These are phyloP conservation scores for Neurospora tetraspora DNA, from an alignment of 495 filamentous ascomycete genomes.

Conservation along the genomic window DNA sequence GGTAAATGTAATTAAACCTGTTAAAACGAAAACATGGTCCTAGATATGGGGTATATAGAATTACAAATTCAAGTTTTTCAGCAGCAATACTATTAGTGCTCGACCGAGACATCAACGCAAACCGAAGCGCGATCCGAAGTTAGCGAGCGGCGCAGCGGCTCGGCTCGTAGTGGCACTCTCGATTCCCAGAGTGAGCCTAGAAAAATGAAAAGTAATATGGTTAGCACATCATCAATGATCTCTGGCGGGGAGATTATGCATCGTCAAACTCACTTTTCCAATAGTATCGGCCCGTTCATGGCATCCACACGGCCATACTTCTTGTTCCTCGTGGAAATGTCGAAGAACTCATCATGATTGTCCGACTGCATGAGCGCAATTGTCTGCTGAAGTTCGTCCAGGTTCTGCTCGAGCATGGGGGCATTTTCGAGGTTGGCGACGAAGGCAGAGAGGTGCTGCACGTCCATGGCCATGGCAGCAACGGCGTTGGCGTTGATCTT, in stretches of 20 bases:
- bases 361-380: conserved; percentile 75
- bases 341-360: conserved; percentile 90
- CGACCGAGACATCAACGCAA: conserved; percentile 37
- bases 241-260: neutral
- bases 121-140: conserved; percentile 60
- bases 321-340: conserved; percentile 72
- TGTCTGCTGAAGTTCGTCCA: conserved; percentile 90
- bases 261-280: conserved; percentile 64
- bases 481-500: conserved; percentile 84
- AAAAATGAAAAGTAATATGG: neutral
- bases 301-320: conserved; percentile 92
- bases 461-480: conserved; percentile 67
- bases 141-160: conserved; percentile 51
- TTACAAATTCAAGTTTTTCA: neutral
- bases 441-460: conserved; percentile 71
- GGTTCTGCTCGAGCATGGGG: conserved; percentile 68
- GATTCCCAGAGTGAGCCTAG: conserved; percentile 53
- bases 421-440: conserved; percentile 70
- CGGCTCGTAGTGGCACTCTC: conserved; percentile 39
- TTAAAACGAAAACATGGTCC: neutral
- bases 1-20: neutral
- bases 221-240: neutral
- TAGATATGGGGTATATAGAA: neutral
- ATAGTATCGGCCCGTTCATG: conserved; percentile 68
- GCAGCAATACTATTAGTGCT: neutral